Percentiles rank a stretch among this genome's conserved stretches.
Evolutionary conservation across 139 green algal genomes (phyloP).

Genomic region (Raphidocelis subcapitata): DNA sequence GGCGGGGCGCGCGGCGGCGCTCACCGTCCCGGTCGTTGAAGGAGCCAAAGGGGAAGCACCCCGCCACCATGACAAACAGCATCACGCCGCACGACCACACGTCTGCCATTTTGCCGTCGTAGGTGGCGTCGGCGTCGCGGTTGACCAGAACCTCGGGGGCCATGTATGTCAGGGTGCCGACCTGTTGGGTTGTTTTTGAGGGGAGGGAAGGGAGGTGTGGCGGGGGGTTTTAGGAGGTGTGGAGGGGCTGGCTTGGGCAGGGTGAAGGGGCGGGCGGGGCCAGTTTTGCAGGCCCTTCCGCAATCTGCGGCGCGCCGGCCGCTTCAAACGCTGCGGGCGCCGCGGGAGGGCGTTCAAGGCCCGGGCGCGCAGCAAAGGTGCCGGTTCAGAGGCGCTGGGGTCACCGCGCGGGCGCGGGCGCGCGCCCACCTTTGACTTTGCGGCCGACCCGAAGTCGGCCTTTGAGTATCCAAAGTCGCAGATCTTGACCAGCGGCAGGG

Average conservation of each 20-base stretch:
- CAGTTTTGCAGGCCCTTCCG: neutral
- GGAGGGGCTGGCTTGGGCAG: neutral
- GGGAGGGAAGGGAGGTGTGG: neutral
- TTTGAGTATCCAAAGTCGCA: conserved; percentile 74
- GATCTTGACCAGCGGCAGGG: conserved; percentile 59
- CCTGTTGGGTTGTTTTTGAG: conserved; percentile 65
- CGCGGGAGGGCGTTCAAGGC: neutral
- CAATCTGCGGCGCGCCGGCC: neutral
- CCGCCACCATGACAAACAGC: conserved; percentile 94
- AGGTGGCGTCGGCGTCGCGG: conserved; percentile 80
- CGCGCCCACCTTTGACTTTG: conserved; percentile 37
- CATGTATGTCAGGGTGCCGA: conserved; percentile 98
- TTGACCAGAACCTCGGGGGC: conserved; percentile 92
- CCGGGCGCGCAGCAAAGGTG: neutral
- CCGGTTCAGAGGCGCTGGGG: neutral
- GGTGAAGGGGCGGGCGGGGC: neutral
- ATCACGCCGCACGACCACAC: conserved; percentile 90
- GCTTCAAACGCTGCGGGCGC: neutral
- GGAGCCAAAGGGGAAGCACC: conserved; percentile 19
- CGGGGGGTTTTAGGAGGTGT: neutral
- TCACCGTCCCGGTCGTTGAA: neutral
- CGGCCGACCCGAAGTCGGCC: conserved; percentile 32
- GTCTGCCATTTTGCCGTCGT: conserved; percentile 86
- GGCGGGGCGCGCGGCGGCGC: neutral
- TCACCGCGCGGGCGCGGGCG: neutral